These are phyloP conservation scores for Fusarium pseudonygamai DNA, from an alignment of 2,329 filamentous ascomycete species.

Conservation along the genomic window DNA sequence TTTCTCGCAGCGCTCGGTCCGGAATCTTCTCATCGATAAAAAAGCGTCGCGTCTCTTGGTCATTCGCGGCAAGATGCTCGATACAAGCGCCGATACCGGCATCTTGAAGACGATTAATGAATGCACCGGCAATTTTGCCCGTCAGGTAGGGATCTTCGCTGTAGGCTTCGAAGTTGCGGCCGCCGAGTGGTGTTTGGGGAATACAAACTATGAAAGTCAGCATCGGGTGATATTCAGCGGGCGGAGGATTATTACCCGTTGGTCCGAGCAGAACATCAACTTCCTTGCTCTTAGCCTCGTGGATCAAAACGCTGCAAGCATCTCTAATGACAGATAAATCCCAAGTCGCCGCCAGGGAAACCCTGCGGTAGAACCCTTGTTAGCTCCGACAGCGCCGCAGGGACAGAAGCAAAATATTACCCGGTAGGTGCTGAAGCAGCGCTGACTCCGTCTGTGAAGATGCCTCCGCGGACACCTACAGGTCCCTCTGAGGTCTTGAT, in stretches of 20 bases:
- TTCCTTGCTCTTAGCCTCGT: slow-evolving; percentile 28
- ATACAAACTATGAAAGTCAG: neutral
- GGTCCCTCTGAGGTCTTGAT: slow-evolving; percentile 26
- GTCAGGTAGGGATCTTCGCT: slow-evolving; percentile 53
- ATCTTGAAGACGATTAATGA: slow-evolving; percentile 48
- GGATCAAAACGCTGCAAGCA: slow-evolving; percentile 15
- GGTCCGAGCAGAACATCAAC: slow-evolving; percentile 21
- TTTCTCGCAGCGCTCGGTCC: slow-evolving; percentile 36
- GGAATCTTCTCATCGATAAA: slow-evolving; percentile 25
- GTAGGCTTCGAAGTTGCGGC: slow-evolving; percentile 53
- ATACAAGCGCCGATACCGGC: slow-evolving; percentile 51
- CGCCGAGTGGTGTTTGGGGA: slow-evolving; percentile 47
- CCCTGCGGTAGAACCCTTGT: neutral
- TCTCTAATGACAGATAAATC: neutral
- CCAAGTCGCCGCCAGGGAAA: slow-evolving; percentile 26
- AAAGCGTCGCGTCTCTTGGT: slow-evolving; percentile 36
- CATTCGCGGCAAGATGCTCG: slow-evolving; percentile 55
- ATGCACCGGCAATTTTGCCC: slow-evolving; percentile 45
- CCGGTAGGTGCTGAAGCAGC: slow-evolving; percentile 21
- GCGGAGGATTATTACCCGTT: neutral
- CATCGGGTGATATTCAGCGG: neutral
- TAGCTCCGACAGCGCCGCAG: neutral
- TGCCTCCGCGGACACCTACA: slow-evolving; percentile 17
- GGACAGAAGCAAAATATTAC: neutral
- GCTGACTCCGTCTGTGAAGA: slow-evolving; percentile 23